Conservation (phyloP, 805 yeast species). For the Pichia scutulata region DNA sequence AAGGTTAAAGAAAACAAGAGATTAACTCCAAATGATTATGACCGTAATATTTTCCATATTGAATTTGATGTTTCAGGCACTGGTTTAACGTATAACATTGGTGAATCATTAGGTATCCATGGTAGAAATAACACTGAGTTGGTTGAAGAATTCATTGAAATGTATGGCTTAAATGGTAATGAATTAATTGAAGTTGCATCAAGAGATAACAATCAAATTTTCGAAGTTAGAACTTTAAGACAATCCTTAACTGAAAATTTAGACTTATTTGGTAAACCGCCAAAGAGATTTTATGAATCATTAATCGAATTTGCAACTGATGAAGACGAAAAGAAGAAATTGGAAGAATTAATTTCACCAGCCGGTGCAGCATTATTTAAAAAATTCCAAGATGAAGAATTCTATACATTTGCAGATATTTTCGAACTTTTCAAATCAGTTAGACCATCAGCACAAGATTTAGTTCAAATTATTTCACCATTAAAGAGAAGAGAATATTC, state of each 20-base stretch:
- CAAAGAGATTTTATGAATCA: slow-evolving; percentile 86
- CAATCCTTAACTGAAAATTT: slow-evolving; percentile 75
- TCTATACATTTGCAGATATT: slow-evolving; percentile 72
- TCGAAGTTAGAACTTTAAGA: slow-evolving; percentile 74
- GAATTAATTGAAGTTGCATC: slow-evolving; percentile 64
- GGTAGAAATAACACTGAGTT: slow-evolving; percentile 67
- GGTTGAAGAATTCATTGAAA: slow-evolving; percentile 61
- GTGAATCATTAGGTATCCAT: slow-evolving; percentile 95
- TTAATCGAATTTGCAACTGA: slow-evolving; percentile 68
- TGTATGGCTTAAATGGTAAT: slow-evolving; percentile 66
- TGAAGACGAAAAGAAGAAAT: slow-evolving; percentile 52
- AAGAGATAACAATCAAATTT: slow-evolving; percentile 46
- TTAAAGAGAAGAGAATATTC: slow-evolving; percentile 96
- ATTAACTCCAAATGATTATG: slow-evolving; percentile 82
- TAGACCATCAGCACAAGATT: slow-evolving; percentile 63
- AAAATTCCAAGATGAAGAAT: slow-evolving; percentile 77
- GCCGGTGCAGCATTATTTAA: slow-evolving; percentile 84
- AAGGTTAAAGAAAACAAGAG: slow-evolving; percentile 89
- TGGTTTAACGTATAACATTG: slow-evolving; percentile 84
- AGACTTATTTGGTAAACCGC: slow-evolving; percentile 91
- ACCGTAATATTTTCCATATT: slow-evolving; percentile 92
- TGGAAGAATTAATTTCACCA: slow-evolving; percentile 60
- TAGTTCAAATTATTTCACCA: slow-evolving; percentile 70
- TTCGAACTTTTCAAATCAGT: slow-evolving; percentile 75
- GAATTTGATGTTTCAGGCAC: slow-evolving; percentile 90